phyloP scores from a whole-genome alignment of 2,329 filamentous ascomycete genomes.

The Aureobasidium sp. region DNA sequence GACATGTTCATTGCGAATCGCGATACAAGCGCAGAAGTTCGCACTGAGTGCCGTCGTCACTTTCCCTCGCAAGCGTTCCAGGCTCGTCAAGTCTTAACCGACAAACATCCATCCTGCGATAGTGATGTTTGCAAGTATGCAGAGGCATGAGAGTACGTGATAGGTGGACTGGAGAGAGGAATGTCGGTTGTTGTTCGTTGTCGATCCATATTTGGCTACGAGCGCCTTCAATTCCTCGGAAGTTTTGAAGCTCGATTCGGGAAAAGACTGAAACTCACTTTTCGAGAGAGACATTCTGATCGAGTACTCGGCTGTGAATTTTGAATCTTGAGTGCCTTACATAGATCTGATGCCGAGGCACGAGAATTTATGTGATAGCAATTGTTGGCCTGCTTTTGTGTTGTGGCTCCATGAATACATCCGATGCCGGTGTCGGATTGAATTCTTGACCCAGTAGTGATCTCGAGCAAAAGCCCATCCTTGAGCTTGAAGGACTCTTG shows the following conservation, averaged over 20 bases:
- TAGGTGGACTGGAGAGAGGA: not conserved
- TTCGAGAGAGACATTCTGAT: not conserved
- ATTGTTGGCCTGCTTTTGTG: not conserved
- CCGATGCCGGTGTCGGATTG: too few relatives aligned
- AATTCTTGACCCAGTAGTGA: too few relatives aligned
- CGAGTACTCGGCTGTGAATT: not conserved
- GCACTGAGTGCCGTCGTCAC: not conserved
- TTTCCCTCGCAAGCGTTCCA: not conserved
- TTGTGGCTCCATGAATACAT: too few relatives aligned
- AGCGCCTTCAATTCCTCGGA: not conserved
- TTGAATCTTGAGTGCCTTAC: not conserved
- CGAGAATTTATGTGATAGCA: not conserved
- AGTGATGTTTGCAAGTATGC: not conserved
- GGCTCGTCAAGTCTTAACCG: not conserved
- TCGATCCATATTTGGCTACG: not conserved
- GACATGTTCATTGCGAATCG: not conserved
- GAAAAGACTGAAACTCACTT: not conserved
- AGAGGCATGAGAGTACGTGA: not conserved
- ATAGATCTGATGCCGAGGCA: not conserved
- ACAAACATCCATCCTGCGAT: not conserved
- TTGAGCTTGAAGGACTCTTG: too few relatives aligned
- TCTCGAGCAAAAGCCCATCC: too few relatives aligned
- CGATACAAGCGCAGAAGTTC: not conserved
- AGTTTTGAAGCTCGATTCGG: not conserved
- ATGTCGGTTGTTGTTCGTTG: too few relatives aligned